These are phyloP conservation scores for Camelina laxa DNA, from an alignment of 345 rosid genomes.

Conservation along the genomic window DNA sequence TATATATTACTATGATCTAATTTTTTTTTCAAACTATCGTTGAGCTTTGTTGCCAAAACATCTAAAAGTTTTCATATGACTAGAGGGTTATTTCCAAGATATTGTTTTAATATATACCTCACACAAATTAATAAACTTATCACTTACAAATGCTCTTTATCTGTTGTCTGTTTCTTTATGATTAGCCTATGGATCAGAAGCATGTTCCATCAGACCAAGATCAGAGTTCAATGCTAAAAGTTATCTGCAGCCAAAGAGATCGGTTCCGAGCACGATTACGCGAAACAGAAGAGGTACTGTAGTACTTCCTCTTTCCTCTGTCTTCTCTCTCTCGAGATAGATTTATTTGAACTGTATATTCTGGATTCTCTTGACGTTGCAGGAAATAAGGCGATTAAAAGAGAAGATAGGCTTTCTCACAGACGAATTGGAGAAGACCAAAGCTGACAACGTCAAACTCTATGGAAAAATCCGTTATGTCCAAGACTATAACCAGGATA, in stretches of 20 bases:
- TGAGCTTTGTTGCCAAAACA: slow-evolving; percentile 7
- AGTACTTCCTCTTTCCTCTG: neutral
- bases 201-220: slow-evolving; percentile 84
- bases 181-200: slow-evolving; percentile 70
- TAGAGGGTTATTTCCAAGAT: neutral
- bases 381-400: slow-evolving; percentile 92
- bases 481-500: slow-evolving; percentile 92
- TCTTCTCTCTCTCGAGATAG: neutral
- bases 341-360: neutral
- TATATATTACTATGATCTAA: neutral
- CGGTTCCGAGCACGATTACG: slow-evolving; percentile 83
- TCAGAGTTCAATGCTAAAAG: slow-evolving; percentile 97
- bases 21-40: neutral
- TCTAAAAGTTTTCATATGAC: slow-evolving; percentile 7
- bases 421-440: slow-evolving; percentile 81
- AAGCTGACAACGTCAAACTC: slow-evolving; percentile 95
- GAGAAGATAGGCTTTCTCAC: slow-evolving; percentile 78
- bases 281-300: slow-evolving; percentile 88
- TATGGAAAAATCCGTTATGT: slow-evolving; percentile 97
- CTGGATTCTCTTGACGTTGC: slow-evolving; percentile 10
- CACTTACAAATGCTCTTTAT: neutral
- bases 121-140: slow-evolving; percentile 1
- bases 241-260: slow-evolving; percentile 93
- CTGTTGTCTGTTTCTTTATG: slow-evolving; percentile 27
- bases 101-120: neutral